Evolutionary conservation across 192 early-diverging fungal genomes (phyloP), one percentile per base, ranked within the genome.

Genomic region (Thamnidium elegans): DNA sequence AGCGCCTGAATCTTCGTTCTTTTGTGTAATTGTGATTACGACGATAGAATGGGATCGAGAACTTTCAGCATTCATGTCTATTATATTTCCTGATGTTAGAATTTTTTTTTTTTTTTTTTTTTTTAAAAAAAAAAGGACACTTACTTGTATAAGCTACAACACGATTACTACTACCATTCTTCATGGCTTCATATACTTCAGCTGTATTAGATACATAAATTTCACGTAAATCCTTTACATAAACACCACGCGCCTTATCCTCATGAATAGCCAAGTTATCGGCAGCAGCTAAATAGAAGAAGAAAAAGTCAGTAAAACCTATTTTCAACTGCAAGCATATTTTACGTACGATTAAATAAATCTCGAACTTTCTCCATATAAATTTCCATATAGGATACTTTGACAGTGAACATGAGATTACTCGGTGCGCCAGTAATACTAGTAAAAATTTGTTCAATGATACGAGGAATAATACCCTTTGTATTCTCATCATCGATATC

Each of bases 281-380:
- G 51, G 91, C 85, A 14, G 78, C 66, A 30, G 91, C 91, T 92
- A 72, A 45, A 3, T 19, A 31, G 13, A 21, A 58, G 34, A 48
- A 20, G 11, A 39, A 39, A 39, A 15, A 32, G 31, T 30, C 2
- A 43, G 4, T 21, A 39, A 15, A 34, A 8, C 4, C 0, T 0
- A 6, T 42, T 32, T 34, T 55, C 31, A 32, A 30, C 17, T 13
- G 36, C 17, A 36, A n/a, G 9, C 4, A 43, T 15, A 31, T 7
- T 52, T 30, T 45, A 66, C 84, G 76, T 75, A 91, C 85, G 90
- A 74, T 94, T 92, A 43, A 99, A 81, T 70, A 99, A 74, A 85
- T 99, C 98, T 62, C 95, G 85, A 64, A 99, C 94, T 73, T 90
- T 92, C 69, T 99, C 98, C 96, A 98, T 99, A 81, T 99, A 99